These are phyloP conservation scores for Quercus agrifolia DNA, from an alignment of 306 rosid genomes.

Conservation along the genomic window DNA sequence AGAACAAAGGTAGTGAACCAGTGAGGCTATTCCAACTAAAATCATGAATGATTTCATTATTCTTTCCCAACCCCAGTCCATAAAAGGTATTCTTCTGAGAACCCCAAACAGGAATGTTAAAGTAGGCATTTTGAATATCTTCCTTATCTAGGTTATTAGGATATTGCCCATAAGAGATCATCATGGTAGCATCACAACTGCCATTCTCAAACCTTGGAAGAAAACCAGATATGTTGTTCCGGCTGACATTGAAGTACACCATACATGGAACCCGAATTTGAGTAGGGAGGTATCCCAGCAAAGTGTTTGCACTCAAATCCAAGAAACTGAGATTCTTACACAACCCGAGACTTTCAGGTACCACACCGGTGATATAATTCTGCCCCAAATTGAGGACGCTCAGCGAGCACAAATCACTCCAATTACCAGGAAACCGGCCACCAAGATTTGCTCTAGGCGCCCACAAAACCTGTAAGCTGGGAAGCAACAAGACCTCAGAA, in stretches of 20 bases:
- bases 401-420: conserved; percentile 48
- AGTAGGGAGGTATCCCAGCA: conserved; percentile 38
- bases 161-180: conserved; percentile 13
- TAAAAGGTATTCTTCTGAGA: conserved; percentile 19
- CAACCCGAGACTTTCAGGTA: conserved; percentile 43
- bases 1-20: conserved; percentile 44
- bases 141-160: conserved; percentile 16
- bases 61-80: conserved; percentile 30
- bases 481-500: conserved; percentile 41
- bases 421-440: conserved; percentile 47
- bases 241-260: conserved; percentile 56
- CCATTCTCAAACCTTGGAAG: conserved; percentile 34
- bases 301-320: conserved; percentile 65
- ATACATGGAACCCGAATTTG: conserved; percentile 55
- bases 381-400: conserved; percentile 58
- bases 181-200: conserved; percentile 14
- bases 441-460: conserved; percentile 66
- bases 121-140: conserved; percentile 26
- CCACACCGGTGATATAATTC: conserved; percentile 46
- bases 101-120: conserved; percentile 29
- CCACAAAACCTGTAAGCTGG: conserved; percentile 57
- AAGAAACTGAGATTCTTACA: conserved; percentile 52
- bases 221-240: conserved; percentile 53
- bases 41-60: conserved; percentile 35
- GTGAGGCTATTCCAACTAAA: conserved; percentile 43